Conservation (phyloP, 1,284 basidiomycete species). For the Leccinum solheimii region DNA sequence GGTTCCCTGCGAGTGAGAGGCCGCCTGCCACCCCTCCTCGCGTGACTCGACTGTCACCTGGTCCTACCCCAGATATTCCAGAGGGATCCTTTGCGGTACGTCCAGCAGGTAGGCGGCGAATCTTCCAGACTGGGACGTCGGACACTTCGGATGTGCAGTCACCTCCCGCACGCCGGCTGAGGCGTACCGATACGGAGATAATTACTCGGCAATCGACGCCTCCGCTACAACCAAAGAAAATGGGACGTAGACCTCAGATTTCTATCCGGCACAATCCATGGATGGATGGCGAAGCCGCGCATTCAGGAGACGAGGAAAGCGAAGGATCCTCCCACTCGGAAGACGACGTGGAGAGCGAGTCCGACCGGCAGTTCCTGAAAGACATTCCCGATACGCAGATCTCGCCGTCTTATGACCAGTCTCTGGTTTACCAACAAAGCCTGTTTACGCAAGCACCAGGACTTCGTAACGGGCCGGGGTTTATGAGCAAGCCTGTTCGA, state of each 20-base stretch:
- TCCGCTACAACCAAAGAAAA: slow-evolving; percentile 35
- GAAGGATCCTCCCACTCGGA: slow-evolving; percentile 58
- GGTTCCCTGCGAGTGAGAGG: no score
- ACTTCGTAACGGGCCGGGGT: slow-evolving; percentile 48
- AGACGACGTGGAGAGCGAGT: slow-evolving; percentile 63
- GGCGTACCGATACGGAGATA: slow-evolving; percentile 32
- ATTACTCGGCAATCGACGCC: slow-evolving; percentile 16
- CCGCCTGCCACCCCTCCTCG: no score
- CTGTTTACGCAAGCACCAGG: slow-evolving; percentile 66
- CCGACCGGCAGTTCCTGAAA: slow-evolving; percentile 68
- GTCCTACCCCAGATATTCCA: slow-evolving; percentile 32
- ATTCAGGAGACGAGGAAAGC: slow-evolving; percentile 79
- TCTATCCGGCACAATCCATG: slow-evolving; percentile 49
- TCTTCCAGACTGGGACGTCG: slow-evolving; percentile 26
- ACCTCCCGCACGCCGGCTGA: slow-evolving; percentile 48
- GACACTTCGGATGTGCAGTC: slow-evolving; percentile 39
- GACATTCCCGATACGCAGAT: slow-evolving; percentile 69
- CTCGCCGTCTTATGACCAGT: slow-evolving; percentile 75
- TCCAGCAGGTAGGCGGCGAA: slow-evolving; percentile 38
- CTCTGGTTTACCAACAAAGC: slow-evolving; percentile 63
- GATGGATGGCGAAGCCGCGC: slow-evolving; percentile 68
- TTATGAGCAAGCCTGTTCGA: slow-evolving; percentile 51
- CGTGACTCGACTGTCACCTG: background rate
- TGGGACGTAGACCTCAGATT: slow-evolving; percentile 34
- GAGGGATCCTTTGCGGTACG: slow-evolving; percentile 59